These are phyloP conservation scores for Ophiostoma piceae DNA, from an alignment of 2,329 filamentous ascomycete species.

Conservation along the genomic window DNA sequence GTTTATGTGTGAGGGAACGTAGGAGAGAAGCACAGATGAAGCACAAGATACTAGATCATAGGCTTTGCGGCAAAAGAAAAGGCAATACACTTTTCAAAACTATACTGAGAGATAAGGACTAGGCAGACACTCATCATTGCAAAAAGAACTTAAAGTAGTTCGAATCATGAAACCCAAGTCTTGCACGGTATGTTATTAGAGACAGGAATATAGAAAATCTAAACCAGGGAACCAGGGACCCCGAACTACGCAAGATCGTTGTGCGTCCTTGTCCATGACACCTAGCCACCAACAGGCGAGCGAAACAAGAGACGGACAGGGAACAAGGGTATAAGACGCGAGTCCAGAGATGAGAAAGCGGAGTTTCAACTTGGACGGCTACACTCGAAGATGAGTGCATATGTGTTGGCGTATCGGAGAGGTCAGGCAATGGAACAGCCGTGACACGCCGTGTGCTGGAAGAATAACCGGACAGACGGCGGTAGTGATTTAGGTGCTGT, in stretches of 20 bases:
- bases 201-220: background rate
- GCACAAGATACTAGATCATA: background rate
- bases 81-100: background rate
- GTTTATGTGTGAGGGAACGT: background rate
- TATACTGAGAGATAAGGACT: background rate
- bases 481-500: background rate
- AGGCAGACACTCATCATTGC: background rate
- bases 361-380: background rate
- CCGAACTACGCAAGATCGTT: background rate
- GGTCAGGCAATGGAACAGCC: background rate
- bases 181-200: too few species aligned
- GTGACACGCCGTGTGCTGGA: background rate
- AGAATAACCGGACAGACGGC: background rate
- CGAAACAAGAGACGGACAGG: background rate
- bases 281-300: background rate
- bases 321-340: constrained; percentile 1
- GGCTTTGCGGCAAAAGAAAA: background rate
- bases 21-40: background rate
- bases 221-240: background rate
- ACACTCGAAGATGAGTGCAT: background rate
- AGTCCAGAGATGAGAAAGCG: background rate
- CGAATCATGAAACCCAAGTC: too few species aligned
- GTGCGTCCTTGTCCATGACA: background rate
- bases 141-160: background rate
- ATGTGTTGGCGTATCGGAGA: background rate